Evolutionary conservation across 2,329 filamentous ascomycete genomes (phyloP), one percentile per base, ranked within the genome.

Genomic region (Pezicula radicicola): DNA sequence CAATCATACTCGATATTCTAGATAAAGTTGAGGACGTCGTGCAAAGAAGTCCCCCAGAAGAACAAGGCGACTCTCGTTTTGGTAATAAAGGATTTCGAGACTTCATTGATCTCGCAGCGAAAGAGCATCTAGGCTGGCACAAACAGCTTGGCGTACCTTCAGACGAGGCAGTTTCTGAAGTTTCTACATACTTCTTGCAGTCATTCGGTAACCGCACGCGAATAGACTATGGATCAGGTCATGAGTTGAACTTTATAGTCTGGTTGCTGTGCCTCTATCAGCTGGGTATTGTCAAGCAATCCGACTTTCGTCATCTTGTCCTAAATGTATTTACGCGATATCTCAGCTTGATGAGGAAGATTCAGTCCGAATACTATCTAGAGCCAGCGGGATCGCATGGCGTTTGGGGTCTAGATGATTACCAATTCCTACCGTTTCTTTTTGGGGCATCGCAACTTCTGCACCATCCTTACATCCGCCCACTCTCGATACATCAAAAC

Each of bases 401-500:
- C 39, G 94, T 99, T 21, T 99, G 94, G 94, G 94, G 94, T 16
- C 76, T 99, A 2, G 94, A 99, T 64, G 94, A 99, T 69, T 97
- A 99, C 72, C 92, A 95, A 60, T 99, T 99, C 72, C 75, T 97
- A 1, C 94, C 95, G 0, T 99, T 97, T 68, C 81, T 99, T 12
- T 95, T 97, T 58, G 94, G 94, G 18, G 91, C 94, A 35, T 87
- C 91, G 21, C 95, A 99, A 71, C 80, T 97, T 16, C 76, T 94
- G 15, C 83, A 89, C 57, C 94, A 99, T 67, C 88, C 77, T 40
- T 96, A 80, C 69, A 89, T 88, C 68, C 96, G 81, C 28, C 89
- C 83, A 44, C 80, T 83, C 64, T 87, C 78, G 21, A 96, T 99
- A 60, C 95, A 99, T 72, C 92, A 96, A 65, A 81, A 87, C 49